Percentiles rank a stretch among this genome's conserved stretches.
Evolutionary conservation across 768 basidiomycete species (phyloP).

Genomic region (Sarcodon sp.): DNA sequence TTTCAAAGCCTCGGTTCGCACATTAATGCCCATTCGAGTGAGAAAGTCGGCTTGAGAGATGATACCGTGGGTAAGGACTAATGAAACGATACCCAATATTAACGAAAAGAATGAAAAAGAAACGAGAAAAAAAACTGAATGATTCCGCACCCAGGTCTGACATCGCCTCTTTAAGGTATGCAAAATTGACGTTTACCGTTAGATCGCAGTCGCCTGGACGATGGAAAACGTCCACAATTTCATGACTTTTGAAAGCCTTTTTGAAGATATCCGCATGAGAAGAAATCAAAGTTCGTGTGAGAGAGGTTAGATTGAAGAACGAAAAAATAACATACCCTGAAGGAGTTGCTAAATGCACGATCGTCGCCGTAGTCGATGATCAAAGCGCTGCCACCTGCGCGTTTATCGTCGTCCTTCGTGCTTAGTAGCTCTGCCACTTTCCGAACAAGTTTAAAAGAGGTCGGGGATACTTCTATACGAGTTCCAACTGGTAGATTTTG

Average conservation of each 20-base stretch:
- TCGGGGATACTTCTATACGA: conserved; percentile 71
- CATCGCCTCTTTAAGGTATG: conserved; percentile 72
- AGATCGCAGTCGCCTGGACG: conserved; percentile 82
- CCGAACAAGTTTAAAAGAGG: conserved; percentile 55
- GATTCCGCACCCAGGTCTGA: conserved; percentile 41
- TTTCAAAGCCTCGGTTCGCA: conserved; percentile 55
- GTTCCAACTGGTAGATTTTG: conserved; percentile 50
- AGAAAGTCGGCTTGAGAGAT: conserved; percentile 72
- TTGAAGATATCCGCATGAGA: neutral
- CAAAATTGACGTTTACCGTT: conserved; percentile 96
- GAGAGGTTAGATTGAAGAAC: neutral
- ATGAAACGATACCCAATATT: too few relatives aligned
- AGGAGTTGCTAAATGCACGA: conserved; percentile 54
- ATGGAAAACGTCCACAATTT: conserved; percentile 74
- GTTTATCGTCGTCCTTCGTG: neutral
- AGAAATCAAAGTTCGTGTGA: neutral
- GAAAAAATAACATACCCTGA: conserved; percentile 44
- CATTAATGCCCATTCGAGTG: conserved; percentile 56
- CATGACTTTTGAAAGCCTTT: conserved; percentile 85
- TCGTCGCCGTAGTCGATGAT: conserved; percentile 86
- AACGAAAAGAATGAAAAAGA: neutral
- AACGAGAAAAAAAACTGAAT: neutral
- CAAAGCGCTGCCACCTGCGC: conserved; percentile 45
- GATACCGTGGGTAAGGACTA: conserved; percentile 46
- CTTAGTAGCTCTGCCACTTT: conserved; percentile 53